A percentile compares a stretch with the other conserved stretches of the same genome.
Conservation (phyloP, 495 filamentous ascomycete species). For the Penicillium longicatenatum region DNA sequence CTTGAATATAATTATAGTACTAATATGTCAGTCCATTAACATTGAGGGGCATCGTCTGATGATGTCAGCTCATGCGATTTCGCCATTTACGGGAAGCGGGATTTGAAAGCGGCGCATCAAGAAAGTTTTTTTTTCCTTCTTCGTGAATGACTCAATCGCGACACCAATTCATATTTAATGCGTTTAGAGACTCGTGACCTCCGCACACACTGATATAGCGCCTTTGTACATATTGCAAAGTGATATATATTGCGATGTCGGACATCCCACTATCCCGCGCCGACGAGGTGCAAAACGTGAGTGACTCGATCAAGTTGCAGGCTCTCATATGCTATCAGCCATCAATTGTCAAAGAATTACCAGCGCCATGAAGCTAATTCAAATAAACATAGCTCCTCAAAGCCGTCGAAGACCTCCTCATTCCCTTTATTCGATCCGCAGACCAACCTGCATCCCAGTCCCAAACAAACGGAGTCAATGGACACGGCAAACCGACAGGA, state of each 20-base stretch:
- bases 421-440: conserved; percentile 76
- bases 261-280: conserved; percentile 34
- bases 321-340: neutral
- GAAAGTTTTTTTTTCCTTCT: neutral
- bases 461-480: conserved; percentile 53
- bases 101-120: neutral
- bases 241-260: neutral
- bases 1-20: too few species aligned
- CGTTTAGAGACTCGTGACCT: too few species aligned
- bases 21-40: too few species aligned
- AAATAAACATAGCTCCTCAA: conserved; percentile 59
- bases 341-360: too few species aligned
- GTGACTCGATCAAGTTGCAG: conserved; percentile 15
- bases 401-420: conserved; percentile 70
- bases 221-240: neutral
- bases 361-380: neutral
- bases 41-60: neutral
- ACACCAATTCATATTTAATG: neutral
- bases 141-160: neutral
- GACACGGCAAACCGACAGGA: conserved; percentile 45
- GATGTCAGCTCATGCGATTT: neutral
- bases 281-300: conserved; percentile 48
- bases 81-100: neutral
- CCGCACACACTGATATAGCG: too few species aligned
- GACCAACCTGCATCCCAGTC: conserved; percentile 58